Evolutionary conservation across 2,329 filamentous ascomycete genomes (phyloP).

Genomic region (Trichoderma koningiopsis): DNA sequence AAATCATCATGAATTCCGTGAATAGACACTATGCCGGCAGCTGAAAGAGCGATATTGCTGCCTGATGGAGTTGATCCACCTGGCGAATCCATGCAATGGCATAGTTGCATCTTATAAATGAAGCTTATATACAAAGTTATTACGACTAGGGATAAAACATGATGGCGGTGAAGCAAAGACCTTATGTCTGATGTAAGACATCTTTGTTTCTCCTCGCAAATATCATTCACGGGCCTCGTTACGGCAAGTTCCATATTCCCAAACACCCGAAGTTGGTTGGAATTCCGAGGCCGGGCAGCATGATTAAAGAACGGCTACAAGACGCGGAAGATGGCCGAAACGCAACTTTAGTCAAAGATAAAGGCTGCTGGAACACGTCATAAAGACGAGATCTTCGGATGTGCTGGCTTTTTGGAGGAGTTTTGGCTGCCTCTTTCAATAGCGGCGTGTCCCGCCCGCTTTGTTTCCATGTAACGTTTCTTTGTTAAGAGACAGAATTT

Average conservation of each 20-base stretch:
- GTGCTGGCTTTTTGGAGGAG: background rate
- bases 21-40: background rate
- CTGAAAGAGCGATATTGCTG: background rate
- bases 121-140: slow-evolving; percentile 19
- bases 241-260: background rate
- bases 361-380: background rate
- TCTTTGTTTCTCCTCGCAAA: background rate
- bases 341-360: background rate
- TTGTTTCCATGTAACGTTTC: background rate
- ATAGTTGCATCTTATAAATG: background rate
- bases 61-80: background rate
- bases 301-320: background rate
- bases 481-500: background rate
- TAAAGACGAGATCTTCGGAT: background rate
- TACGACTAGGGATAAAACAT: background rate
- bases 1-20: background rate
- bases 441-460: background rate
- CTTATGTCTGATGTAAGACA: background rate
- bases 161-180: background rate
- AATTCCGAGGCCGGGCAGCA: background rate
- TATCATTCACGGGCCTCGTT: background rate
- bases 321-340: slow-evolving; percentile 3
- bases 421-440: background rate
- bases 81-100: background rate
- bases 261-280: background rate